These are phyloP conservation scores for Colletotrichum tabaci DNA, from an alignment of 2,329 filamentous ascomycete species.

Conservation along the genomic window DNA sequence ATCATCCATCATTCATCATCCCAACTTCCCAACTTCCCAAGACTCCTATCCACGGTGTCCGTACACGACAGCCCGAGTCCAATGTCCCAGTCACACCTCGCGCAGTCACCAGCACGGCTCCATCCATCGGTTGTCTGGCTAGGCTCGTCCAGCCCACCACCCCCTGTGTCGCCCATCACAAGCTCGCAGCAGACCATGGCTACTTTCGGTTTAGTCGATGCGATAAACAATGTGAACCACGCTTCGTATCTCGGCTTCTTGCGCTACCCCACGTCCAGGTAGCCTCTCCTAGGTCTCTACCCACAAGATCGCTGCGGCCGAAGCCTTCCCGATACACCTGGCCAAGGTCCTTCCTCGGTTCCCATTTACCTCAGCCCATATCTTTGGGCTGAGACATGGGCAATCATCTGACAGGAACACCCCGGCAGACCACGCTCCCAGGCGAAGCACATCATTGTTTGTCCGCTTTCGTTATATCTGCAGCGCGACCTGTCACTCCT, in stretches of 20 bases:
- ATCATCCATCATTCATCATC: background rate
- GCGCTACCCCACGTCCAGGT: constrained; percentile 12
- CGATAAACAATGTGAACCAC: constrained; percentile 9
- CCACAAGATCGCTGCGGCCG: constrained; percentile 3
- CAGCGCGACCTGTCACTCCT: background rate
- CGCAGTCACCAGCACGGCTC: constrained; percentile 30
- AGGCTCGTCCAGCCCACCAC: background rate
- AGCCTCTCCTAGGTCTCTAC: constrained; percentile 15
- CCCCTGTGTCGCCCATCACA: background rate
- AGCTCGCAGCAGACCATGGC: background rate
- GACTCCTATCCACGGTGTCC: background rate
- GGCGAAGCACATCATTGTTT: background rate
- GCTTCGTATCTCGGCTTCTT: constrained; percentile 19
- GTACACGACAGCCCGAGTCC: constrained; percentile 8
- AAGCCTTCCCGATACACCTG: constrained; percentile 5
- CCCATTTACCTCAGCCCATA: constrained; percentile 1
- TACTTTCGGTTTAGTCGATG: constrained; percentile 23
- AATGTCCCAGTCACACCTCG: background rate
- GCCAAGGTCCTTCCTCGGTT: constrained; percentile 5
- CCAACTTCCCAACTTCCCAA: constrained; percentile 15
- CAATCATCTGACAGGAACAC: constrained; percentile 33
- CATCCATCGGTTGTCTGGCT: constrained; percentile 31
- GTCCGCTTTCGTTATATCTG: constrained; percentile 4
- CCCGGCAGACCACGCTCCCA: background rate
- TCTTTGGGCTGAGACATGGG: constrained; percentile 30